Conservation (phyloP, 2,329 filamentous ascomycete genomes). For the Hypoxylon sp. region DNA sequence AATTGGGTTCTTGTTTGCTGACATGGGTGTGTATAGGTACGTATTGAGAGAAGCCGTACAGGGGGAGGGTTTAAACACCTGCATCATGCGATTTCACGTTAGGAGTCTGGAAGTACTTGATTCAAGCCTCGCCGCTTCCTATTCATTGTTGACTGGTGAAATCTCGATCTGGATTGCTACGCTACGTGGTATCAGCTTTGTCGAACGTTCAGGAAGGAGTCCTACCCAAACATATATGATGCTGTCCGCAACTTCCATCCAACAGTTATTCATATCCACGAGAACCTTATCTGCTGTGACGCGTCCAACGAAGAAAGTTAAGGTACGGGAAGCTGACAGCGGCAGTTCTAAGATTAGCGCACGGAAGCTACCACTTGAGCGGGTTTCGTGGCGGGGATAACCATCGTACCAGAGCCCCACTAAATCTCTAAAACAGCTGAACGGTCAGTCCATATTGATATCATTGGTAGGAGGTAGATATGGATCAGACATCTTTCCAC, state of each 20-base stretch:
- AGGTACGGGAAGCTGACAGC: conserved; percentile 1
- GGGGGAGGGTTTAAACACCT: conserved; percentile 18
- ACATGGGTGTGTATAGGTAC: conserved; percentile 3
- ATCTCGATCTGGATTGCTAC: conserved; percentile 11
- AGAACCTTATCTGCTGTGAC: neutral
- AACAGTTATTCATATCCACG: neutral
- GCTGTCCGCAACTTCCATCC: neutral
- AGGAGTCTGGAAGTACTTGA: conserved; percentile 7
- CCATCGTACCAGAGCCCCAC: conserved; percentile 14
- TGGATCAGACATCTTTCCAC: too few species aligned
- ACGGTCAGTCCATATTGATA: neutral
- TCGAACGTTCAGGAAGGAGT: conserved; percentile 21
- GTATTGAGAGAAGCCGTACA: conserved; percentile 13
- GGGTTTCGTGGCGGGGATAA: conserved; percentile 20
- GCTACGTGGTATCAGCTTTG: conserved; percentile 12
- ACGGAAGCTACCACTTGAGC: neutral
- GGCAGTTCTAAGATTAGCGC: conserved; percentile 9
- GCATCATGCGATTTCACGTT: conserved; percentile 32
- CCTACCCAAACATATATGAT: conserved; percentile 1
- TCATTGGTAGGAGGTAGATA: too few species aligned
- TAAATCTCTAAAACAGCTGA: conserved; percentile 7
- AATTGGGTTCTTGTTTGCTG: neutral
- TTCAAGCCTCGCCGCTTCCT: conserved; percentile 27
- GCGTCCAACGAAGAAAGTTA: neutral
- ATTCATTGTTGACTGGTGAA: conserved; percentile 9